These are phyloP conservation scores for Ustilago bromivora DNA, from an alignment of 1,284 basidiomycete species.

Conservation along the genomic window DNA sequence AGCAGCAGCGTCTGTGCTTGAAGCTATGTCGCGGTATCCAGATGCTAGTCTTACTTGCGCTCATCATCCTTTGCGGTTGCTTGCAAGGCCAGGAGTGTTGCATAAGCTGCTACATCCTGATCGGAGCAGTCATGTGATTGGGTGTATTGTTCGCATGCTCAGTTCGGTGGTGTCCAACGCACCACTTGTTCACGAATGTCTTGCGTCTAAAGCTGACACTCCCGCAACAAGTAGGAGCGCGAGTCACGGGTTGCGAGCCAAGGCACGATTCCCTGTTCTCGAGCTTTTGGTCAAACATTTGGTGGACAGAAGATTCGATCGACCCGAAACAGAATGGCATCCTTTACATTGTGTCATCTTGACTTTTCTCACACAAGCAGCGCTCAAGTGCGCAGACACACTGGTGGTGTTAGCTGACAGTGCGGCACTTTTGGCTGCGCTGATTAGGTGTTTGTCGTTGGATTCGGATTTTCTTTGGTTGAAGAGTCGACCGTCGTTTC, in stretches of 20 bases:
- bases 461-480: slow-evolving; percentile 56
- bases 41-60: slow-evolving; percentile 12
- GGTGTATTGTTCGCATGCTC: slow-evolving; percentile 32
- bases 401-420: slow-evolving; percentile 54
- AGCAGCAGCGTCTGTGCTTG: slow-evolving; percentile 27
- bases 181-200: slow-evolving; percentile 39
- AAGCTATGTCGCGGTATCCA: slow-evolving; percentile 27
- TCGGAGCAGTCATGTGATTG: slow-evolving; percentile 25
- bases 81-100: slow-evolving; percentile 29
- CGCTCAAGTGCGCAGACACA: slow-evolving; percentile 45
- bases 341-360: slow-evolving; percentile 36
- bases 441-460: slow-evolving; percentile 54
- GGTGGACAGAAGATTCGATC: slow-evolving; percentile 55
- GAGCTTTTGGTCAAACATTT: slow-evolving; percentile 59
- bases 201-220: slow-evolving; percentile 23
- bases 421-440: slow-evolving; percentile 51
- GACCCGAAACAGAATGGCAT: slow-evolving; percentile 41
- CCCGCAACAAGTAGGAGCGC: background rate
- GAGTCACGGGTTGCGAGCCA: slow-evolving; percentile 15
- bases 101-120: slow-evolving; percentile 43
- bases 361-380: slow-evolving; percentile 45
- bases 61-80: slow-evolving; percentile 27
- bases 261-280: slow-evolving; percentile 51
- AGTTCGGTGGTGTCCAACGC: slow-evolving; percentile 29
- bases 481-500: slow-evolving; percentile 32